These are phyloP conservation scores for Sphaerulina populicola DNA, from an alignment of 2,329 filamentous ascomycete genomes.

Conservation along the genomic window DNA sequence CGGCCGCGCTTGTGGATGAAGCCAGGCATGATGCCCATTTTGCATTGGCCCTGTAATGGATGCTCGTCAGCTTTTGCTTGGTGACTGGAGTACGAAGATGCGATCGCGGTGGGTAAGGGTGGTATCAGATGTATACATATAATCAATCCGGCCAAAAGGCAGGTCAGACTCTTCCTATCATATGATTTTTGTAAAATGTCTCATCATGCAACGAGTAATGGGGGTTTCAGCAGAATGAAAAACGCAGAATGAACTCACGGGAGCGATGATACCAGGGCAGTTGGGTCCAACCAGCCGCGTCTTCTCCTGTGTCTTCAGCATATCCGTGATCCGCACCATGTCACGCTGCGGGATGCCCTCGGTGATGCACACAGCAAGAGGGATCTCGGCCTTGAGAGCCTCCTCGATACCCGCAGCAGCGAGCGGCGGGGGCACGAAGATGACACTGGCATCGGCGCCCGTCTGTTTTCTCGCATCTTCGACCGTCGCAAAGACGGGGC, in stretches of 20 bases:
- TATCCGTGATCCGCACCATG: slow-evolving; percentile 98
- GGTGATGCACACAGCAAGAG: slow-evolving; percentile 92
- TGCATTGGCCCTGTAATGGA: slow-evolving; percentile 78
- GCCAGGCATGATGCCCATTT: slow-evolving; percentile 99
- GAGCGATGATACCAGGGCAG: slow-evolving; percentile 93
- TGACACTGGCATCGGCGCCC: slow-evolving; percentile 80
- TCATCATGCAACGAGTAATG: slow-evolving; percentile 13
- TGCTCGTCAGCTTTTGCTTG: slow-evolving; percentile 8
- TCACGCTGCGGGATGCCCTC: slow-evolving; percentile 98
- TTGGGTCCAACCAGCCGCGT: slow-evolving; percentile 94
- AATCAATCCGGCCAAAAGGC: slow-evolving; percentile 28
- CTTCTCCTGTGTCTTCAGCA: slow-evolving; percentile 95
- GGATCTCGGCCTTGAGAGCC: slow-evolving; percentile 85
- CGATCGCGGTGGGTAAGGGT: slow-evolving; percentile 14
- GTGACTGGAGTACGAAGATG: slow-evolving; percentile 3
- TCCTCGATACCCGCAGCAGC: slow-evolving; percentile 95
- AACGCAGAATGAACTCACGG: slow-evolving; percentile 38
- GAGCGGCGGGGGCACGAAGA: slow-evolving; percentile 94
- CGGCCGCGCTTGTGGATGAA: slow-evolving; percentile 99
- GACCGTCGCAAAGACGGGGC: slow-evolving; percentile 88
- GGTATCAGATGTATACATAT: slow-evolving; percentile 11
- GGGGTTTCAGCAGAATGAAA: slow-evolving; percentile 3
- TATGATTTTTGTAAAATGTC: slow-evolving; percentile 25
- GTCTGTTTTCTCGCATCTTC: slow-evolving; percentile 81
- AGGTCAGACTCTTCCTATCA: slow-evolving; percentile 36